phyloP scores from a whole-genome alignment of 257 asterid species.

The Solanum pimpinellifolium region DNA sequence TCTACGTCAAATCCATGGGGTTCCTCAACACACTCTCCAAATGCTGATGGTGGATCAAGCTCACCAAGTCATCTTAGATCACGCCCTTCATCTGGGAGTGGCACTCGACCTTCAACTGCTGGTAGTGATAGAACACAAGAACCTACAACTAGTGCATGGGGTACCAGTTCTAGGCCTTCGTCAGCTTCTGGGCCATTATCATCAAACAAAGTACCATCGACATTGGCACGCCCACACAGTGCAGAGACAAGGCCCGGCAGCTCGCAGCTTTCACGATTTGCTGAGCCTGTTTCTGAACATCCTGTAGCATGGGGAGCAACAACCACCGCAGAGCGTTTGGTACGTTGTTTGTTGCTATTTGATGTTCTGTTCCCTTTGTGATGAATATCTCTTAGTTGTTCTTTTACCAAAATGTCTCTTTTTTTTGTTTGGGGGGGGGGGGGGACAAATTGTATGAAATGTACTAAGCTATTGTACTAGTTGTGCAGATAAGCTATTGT shows the following conservation, averaged over 20 bases:
- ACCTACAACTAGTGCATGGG: constrained; percentile 59
- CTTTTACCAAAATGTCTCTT: not conserved
- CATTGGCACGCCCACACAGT: constrained; percentile 76
- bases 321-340: constrained; percentile 61
- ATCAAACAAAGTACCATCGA: constrained; percentile 58
- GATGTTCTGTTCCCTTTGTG: not conserved
- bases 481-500: not conserved
- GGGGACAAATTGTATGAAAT: not conserved
- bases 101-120: constrained; percentile 86
- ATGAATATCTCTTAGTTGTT: not conserved
- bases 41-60: constrained; percentile 62
- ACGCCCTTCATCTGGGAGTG: constrained; percentile 92
- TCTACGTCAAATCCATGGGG: constrained; percentile 81
- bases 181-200: constrained; percentile 83
- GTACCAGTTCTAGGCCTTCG: constrained; percentile 81
- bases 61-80: constrained; percentile 66
- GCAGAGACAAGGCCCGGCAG: constrained; percentile 93
- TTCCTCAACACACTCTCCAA: constrained; percentile 61
- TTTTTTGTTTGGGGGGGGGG: not conserved
- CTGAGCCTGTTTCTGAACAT: constrained; percentile 58
- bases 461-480: not conserved
- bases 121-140: constrained; percentile 76
- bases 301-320: constrained; percentile 48
- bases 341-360: constrained; percentile 15
- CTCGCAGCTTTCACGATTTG: constrained; percentile 86